phyloP scores from a whole-genome alignment of 331 rosid species.

The Quercus tomentella region DNA sequence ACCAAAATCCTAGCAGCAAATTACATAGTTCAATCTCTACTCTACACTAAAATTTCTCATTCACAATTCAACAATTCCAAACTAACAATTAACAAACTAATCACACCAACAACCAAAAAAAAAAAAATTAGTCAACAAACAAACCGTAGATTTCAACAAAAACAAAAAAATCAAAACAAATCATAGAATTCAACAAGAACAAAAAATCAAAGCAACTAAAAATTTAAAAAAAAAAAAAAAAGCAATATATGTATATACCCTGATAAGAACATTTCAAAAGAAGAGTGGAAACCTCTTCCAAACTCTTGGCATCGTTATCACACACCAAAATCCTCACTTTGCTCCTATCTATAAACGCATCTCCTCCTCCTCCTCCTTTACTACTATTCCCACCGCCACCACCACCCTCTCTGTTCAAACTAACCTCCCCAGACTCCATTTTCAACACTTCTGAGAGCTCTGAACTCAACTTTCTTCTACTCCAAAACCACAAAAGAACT shows the following conservation, averaged over 20 bases:
- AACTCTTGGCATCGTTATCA: constrained; percentile 68
- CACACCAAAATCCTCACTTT: constrained; percentile 90
- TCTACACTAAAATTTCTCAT: too few relatives aligned
- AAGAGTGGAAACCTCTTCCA: constrained; percentile 66
- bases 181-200: background rate
- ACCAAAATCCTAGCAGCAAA: background rate
- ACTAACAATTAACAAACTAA: too few relatives aligned
- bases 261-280: constrained; percentile 83
- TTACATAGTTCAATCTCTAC: too few relatives aligned
- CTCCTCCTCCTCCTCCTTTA: constrained; percentile 28
- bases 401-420: constrained; percentile 55
- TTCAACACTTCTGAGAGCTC: background rate
- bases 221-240: background rate
- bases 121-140: background rate
- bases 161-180: background rate
- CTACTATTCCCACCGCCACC: constrained; percentile 29
- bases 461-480: background rate
- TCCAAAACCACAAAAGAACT: background rate
- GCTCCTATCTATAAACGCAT: constrained; percentile 71
- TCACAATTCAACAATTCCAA: too few relatives aligned
- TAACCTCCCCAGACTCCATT: constrained; percentile 58
- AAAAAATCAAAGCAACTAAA: background rate
- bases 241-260: constrained; percentile 21
- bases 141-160: background rate
- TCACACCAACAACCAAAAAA: background rate